Evolutionary conservation across 2,329 filamentous ascomycete species (phyloP).

Genomic region (Talaromyces piceae): DNA sequence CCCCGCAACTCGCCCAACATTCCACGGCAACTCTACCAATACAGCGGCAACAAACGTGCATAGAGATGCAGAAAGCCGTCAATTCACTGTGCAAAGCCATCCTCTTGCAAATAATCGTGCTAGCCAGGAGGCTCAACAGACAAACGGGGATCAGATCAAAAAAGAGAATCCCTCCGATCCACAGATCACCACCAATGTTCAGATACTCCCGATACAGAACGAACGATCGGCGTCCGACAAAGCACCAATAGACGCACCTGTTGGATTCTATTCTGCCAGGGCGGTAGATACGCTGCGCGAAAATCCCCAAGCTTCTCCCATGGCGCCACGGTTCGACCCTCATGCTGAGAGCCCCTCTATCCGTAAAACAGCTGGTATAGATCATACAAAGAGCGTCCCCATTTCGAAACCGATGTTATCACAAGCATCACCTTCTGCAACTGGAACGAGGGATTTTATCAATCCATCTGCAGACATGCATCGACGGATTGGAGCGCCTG

Average conservation of each 20-base stretch:
- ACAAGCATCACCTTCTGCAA: conserved; percentile 21
- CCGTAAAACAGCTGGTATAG: conserved; percentile 78
- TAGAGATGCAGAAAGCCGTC: conserved; percentile 1
- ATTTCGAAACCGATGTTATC: conserved; percentile 46
- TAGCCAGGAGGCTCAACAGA: conserved; percentile 9
- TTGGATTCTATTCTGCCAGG: conserved; percentile 64
- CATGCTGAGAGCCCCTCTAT: conserved; percentile 75
- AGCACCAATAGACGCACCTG: conserved; percentile 31
- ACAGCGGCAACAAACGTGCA: neutral
- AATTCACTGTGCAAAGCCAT: conserved; percentile 2
- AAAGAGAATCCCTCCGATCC: conserved; percentile 17
- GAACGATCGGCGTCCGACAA: neutral
- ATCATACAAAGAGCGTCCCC: conserved; percentile 70
- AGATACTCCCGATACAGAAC: conserved; percentile 14
- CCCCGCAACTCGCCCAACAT: conserved; percentile 16
- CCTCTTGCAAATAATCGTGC: conserved; percentile 2
- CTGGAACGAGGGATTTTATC: conserved; percentile 25
- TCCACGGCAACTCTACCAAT: neutral
- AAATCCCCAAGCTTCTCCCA: conserved; percentile 38
- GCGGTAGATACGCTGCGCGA: conserved; percentile 54
- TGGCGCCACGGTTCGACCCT: conserved; percentile 59
- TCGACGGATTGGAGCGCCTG: conserved; percentile 30
- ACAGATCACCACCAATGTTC: conserved; percentile 10
- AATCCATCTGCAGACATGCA: conserved; percentile 30
- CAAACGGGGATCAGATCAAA: conserved; percentile 5